Base-by-base conservation (phyloP, 139 green algal genomes). In the Chlorella sp. region DNA sequence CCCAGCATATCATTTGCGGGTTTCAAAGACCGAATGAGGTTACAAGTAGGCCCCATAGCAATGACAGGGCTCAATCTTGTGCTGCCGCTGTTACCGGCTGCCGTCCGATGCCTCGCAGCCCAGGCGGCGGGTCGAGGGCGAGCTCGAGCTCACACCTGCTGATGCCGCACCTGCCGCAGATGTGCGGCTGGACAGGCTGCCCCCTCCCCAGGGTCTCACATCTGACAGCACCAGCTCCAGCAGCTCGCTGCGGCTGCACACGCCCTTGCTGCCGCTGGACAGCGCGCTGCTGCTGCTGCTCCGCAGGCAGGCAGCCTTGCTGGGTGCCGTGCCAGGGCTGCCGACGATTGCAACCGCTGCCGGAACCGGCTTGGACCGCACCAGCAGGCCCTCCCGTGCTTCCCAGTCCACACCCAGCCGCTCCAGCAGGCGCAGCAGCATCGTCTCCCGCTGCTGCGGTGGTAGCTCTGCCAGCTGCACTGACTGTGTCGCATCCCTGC, bases 391-490 rank as follows among this genome's bases (percentile, higher is more conserved):
- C n/a, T 74, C 39, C 12, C 20, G n/a, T 6, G 62, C 78, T 21
- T 34, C 39, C 78, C 78, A 83, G 38, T 74, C 78, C 30, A 36
- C 39, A 5, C 38, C 55, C 78, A 83, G 23, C 3, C 20, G 62
- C 0, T 74, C 34, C 41, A 83, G 41, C 78, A 83, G 41, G 30
- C 62, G 38, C 17, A 30, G 39, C 62, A 83, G 78, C 63, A 74
- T 13, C 16, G 63, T 63, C 78, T 83, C 9, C 20, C 78, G 41
- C 63, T 74, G 38, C 63, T 20, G 39, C 18, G 47, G 39, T 20
- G 41, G 65, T 63, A 83, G 63, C 78, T 62, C 17, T 11, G 41
- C n/a, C n/a, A 83, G 63, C 41, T 44, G 63, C 39, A 30, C 41
- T 44, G 6, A 11, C 34, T 20, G 1, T 26, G 28, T 26, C 15